phyloP scores from a whole-genome alignment of 148 eudicot species.

The Mesembryanthemum crystallinum region DNA sequence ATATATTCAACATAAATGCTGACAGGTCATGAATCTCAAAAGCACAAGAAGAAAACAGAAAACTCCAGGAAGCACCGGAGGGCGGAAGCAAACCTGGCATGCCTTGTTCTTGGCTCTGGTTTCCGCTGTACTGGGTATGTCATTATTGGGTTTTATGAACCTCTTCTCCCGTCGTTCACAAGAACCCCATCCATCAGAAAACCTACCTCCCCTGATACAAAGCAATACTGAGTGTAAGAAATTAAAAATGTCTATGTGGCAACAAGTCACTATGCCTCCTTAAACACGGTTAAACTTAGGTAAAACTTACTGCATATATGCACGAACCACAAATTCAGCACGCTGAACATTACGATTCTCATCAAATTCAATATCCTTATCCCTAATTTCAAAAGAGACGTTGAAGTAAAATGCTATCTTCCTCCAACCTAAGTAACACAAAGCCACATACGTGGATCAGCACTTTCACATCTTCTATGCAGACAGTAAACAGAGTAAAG shows the following conservation, averaged over 20 bases:
- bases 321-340: conserved; percentile 91
- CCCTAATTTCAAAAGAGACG: conserved; percentile 83
- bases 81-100: conserved; percentile 64
- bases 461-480: neutral
- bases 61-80: neutral
- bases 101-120: conserved; percentile 96
- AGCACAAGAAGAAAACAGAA: neutral
- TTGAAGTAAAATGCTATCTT: conserved; percentile 96
- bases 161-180: conserved; percentile 91
- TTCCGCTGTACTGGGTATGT: conserved; percentile 97
- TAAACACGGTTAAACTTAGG: neutral
- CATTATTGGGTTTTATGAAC: conserved; percentile 83
- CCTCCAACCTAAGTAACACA: conserved; percentile 71
- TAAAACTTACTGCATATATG: conserved; percentile 76
- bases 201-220: conserved; percentile 76
- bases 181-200: conserved; percentile 99
- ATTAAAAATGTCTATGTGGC: neutral
- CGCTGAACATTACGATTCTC: conserved; percentile 82
- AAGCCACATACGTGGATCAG: neutral
- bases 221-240: conserved; percentile 14
- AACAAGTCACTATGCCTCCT: neutral
- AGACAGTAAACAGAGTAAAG: neutral
- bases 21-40: neutral
- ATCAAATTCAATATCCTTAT: conserved; percentile 87
- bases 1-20: neutral